Percentiles rank a stretch among this genome's conserved stretches.
These are phyloP conservation scores for Gamsiella multidivaricata DNA, from an alignment of 192 early-diverging fungal species.

Conservation along the genomic window DNA sequence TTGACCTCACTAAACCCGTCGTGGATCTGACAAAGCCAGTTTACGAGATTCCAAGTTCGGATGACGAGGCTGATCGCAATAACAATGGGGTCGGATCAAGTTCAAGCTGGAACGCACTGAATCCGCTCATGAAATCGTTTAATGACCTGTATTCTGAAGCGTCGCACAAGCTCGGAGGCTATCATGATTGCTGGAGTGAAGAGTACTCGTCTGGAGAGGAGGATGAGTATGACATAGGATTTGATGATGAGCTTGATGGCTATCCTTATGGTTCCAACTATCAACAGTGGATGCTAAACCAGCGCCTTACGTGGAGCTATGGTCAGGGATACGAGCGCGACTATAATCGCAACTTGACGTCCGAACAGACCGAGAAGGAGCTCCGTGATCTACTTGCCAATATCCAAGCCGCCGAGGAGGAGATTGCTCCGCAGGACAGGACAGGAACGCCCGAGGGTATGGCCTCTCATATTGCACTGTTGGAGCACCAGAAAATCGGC, in stretches of 20 bases:
- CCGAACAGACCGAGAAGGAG: slow-evolving; percentile 41
- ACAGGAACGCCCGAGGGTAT: slow-evolving; percentile 63
- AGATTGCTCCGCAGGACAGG: slow-evolving; percentile 48
- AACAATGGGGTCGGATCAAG: not conserved
- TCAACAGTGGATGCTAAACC: not conserved
- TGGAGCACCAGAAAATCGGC: slow-evolving; percentile 71
- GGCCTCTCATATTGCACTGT: slow-evolving; percentile 48
- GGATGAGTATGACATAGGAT: slow-evolving; percentile 1
- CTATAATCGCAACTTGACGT: slow-evolving; percentile 11
- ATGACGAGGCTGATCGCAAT: slow-evolving; percentile 11
- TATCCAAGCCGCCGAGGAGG: slow-evolving; percentile 47
- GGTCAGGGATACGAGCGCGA: too few relatives aligned
- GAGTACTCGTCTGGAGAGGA: not conserved
- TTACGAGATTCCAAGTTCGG: slow-evolving; percentile 22
- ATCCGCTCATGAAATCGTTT: not conserved
- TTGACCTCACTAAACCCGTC: slow-evolving; percentile 21
- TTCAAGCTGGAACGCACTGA: not conserved
- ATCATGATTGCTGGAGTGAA: not conserved
- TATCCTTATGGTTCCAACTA: not conserved
- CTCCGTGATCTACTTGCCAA: slow-evolving; percentile 51
- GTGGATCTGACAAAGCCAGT: slow-evolving; percentile 40
- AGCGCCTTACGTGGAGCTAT: too few relatives aligned
- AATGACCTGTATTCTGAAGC: not conserved
- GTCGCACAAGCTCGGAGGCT: too few relatives aligned
- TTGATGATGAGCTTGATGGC: not conserved